A percentile compares a stretch with the other conserved stretches of the same genome.
Conservation (phyloP, 306 rosid genomes). For the Inga oerstediana region DNA sequence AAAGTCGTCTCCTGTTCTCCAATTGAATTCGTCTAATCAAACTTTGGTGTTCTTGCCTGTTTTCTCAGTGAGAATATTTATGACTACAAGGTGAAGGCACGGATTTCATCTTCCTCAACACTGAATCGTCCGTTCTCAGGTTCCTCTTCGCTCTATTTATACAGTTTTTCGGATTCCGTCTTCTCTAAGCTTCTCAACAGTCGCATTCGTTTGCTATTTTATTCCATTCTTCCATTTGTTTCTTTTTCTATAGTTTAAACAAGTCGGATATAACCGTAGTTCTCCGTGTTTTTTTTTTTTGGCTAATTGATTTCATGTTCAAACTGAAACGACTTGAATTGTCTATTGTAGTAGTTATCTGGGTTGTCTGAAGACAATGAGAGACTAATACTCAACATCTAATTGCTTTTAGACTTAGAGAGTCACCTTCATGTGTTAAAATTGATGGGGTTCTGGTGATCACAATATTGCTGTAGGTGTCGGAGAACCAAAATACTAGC, state of each 20-base stretch:
- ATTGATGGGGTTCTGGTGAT: constrained; percentile 30
- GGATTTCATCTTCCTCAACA: neutral
- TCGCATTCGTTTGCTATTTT: neutral
- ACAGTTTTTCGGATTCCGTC: neutral
- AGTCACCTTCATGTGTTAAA: neutral
- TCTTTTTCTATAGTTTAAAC: neutral
- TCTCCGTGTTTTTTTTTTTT: neutral
- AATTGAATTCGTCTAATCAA: neutral
- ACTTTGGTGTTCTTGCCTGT: neutral
- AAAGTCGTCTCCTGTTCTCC: constrained; percentile 19
- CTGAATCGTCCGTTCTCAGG: constrained; percentile 13
- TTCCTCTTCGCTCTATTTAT: neutral
- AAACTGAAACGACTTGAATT: constrained; percentile 1
- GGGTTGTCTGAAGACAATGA: neutral
- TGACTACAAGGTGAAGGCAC: constrained; percentile 15
- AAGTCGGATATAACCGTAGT: constrained; percentile 10
- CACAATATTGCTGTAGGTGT: constrained; percentile 26
- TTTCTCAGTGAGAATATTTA: neutral
- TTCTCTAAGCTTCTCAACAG: neutral
- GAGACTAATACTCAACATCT: neutral
- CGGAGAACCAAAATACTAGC: neutral
- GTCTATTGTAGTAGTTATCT: neutral
- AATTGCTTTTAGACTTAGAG: constrained; percentile 18
- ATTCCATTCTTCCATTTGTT: neutral
- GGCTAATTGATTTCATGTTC: constrained; percentile 16